These are phyloP conservation scores for Seiridium unicorne DNA, from an alignment of 2,329 filamentous ascomycete genomes.

Conservation along the genomic window DNA sequence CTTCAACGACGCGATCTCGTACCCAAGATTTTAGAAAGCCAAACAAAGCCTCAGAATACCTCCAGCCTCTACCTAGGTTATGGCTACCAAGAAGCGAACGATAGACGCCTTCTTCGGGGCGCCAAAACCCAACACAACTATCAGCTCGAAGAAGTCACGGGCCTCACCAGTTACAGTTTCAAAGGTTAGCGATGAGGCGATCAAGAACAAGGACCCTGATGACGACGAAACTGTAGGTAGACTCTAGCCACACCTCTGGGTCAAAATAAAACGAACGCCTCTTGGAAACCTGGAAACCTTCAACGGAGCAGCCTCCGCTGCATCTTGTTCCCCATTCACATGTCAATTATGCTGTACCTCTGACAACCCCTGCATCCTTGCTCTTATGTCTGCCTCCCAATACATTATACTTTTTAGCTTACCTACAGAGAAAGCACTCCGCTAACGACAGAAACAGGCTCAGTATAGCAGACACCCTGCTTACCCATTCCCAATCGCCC, in stretches of 20 bases:
- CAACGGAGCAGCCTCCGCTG: too few relatives aligned
- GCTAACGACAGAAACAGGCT: not conserved
- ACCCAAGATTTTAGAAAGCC: too few relatives aligned
- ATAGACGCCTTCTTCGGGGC: slow-evolving; percentile 66
- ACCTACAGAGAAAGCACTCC: not conserved
- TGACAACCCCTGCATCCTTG: too few relatives aligned
- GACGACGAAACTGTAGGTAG: not conserved
- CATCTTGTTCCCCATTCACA: too few relatives aligned
- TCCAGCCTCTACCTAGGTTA: not conserved
- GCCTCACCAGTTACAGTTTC: slow-evolving; percentile 9
- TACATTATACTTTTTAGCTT: not conserved
- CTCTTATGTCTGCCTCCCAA: too few relatives aligned
- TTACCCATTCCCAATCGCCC: slow-evolving; percentile 51
- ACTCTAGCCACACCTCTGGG: too few relatives aligned
- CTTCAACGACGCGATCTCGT: too few relatives aligned
- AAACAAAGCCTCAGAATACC: too few relatives aligned
- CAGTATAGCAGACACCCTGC: slow-evolving; percentile 36
- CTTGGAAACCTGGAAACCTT: too few relatives aligned
- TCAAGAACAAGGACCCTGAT: not conserved
- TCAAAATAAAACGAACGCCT: too few relatives aligned
- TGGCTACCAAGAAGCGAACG: slow-evolving; percentile 53
- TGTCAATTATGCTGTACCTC: too few relatives aligned
- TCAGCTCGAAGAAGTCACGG: slow-evolving; percentile 32
- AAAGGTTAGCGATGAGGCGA: not conserved
- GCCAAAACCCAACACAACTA: slow-evolving; percentile 27